These are phyloP conservation scores for Calendula officinalis DNA, from an alignment of 129 eudicot genomes.

Conservation along the genomic window DNA sequence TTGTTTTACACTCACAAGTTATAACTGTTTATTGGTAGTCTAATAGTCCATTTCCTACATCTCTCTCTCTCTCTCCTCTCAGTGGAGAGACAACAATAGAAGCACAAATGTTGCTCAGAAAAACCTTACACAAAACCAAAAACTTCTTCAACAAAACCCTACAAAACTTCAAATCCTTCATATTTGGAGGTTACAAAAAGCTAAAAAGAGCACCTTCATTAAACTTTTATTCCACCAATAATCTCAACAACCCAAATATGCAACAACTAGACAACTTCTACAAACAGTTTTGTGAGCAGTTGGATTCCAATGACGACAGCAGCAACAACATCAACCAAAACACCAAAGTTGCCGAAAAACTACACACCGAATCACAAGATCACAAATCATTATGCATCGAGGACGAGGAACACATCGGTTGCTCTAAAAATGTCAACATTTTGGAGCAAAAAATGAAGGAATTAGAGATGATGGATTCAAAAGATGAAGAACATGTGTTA, in stretches of 20 bases:
- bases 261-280: constrained; percentile 53
- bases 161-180: constrained; percentile 49
- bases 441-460: constrained; percentile 72
- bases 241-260: constrained; percentile 32
- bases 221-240: constrained; percentile 34
- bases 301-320: constrained; percentile 31
- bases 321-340: constrained; percentile 23
- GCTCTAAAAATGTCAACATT: constrained; percentile 17
- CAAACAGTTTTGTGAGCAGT: constrained; percentile 37
- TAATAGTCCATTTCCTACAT: constrained; percentile 16
- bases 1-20: background rate
- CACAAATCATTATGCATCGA: constrained; percentile 8
- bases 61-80: constrained; percentile 10
- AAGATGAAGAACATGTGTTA: constrained; percentile 62
- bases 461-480: constrained; percentile 75
- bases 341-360: constrained; percentile 10
- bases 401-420: constrained; percentile 19
- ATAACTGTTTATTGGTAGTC: background rate
- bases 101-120: constrained; percentile 50
- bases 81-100: constrained; percentile 7
- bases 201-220: constrained; percentile 43
- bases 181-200: constrained; percentile 44
- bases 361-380: constrained; percentile 37
- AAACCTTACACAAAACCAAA: constrained; percentile 54
- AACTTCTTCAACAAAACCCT: constrained; percentile 43